Conservation (phyloP, 352 stramenopile species). For the Phytophthora europaea region DNA sequence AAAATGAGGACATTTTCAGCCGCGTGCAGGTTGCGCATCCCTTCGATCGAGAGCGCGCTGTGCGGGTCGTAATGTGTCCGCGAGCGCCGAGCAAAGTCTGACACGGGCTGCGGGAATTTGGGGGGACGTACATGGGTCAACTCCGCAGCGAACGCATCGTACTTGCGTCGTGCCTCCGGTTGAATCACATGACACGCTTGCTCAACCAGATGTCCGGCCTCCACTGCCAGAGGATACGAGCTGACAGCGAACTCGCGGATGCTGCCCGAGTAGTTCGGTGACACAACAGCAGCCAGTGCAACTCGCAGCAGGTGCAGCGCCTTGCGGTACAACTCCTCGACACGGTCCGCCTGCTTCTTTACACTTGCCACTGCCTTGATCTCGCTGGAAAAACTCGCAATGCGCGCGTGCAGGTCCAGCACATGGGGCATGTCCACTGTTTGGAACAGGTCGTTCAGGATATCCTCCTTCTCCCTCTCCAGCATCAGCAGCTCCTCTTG, state of each 20-base stretch:
- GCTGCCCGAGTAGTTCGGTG: constrained; percentile 73
- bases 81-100: constrained; percentile 65
- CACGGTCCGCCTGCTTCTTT: constrained; percentile 80
- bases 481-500: constrained; percentile 72
- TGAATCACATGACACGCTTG: constrained; percentile 77
- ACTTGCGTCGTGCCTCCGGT: constrained; percentile 78
- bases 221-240: constrained; percentile 79
- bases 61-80: constrained; percentile 68
- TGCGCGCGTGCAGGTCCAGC: constrained; percentile 75
- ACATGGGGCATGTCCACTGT: constrained; percentile 68
- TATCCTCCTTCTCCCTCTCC: constrained; percentile 79
- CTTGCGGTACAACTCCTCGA: constrained; percentile 79
- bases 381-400: constrained; percentile 81
- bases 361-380: constrained; percentile 83
- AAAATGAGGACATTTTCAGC: constrained; percentile 88
- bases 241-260: constrained; percentile 82
- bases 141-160: constrained; percentile 68
- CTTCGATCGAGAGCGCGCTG: constrained; percentile 72
- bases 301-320: constrained; percentile 77
- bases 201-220: constrained; percentile 82
- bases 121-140: constrained; percentile 60
- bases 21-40: constrained; percentile 78
- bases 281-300: constrained; percentile 77
- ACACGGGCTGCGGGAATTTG: constrained; percentile 73
- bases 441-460: constrained; percentile 72